Percentiles rank a stretch among this genome's conserved stretches.
Evolutionary conservation across 2,329 filamentous ascomycete species (phyloP).

Genomic region (Camillea tinctor): DNA sequence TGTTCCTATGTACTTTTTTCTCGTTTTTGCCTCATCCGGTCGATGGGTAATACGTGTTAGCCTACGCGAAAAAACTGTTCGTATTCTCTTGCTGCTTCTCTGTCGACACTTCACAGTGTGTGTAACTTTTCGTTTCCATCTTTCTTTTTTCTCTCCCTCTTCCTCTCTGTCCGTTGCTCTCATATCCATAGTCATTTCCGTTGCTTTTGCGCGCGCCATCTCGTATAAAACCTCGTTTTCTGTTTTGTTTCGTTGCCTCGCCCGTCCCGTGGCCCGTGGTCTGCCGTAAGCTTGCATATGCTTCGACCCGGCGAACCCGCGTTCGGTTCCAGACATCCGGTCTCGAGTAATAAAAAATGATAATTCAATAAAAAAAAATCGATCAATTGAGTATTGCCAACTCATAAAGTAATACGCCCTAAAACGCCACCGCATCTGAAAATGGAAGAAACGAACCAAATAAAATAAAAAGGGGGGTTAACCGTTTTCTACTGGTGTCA

Average conservation of each 20-base stretch:
- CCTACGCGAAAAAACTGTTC: not conserved
- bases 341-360: no score
- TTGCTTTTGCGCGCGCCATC: not conserved
- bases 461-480: not conserved
- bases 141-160: not conserved
- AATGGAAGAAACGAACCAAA: not conserved
- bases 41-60: not conserved
- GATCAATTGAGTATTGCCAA: not conserved
- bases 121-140: not conserved
- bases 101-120: not conserved
- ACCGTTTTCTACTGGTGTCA: not conserved
- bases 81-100: not conserved
- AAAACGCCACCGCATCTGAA: not conserved
- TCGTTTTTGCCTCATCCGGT: not conserved
- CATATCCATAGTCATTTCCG: not conserved
- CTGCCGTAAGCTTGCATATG: not conserved
- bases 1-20: no score
- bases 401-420: not conserved
- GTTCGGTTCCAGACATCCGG: not conserved
- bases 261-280: not conserved
- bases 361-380: not conserved
- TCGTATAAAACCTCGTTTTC: not conserved
- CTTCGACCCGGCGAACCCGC: not conserved
- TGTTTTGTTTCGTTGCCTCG: no score
- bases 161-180: not conserved